Conservation (phyloP, 169 alveolate species). For the Sarcocystis neurona region DNA sequence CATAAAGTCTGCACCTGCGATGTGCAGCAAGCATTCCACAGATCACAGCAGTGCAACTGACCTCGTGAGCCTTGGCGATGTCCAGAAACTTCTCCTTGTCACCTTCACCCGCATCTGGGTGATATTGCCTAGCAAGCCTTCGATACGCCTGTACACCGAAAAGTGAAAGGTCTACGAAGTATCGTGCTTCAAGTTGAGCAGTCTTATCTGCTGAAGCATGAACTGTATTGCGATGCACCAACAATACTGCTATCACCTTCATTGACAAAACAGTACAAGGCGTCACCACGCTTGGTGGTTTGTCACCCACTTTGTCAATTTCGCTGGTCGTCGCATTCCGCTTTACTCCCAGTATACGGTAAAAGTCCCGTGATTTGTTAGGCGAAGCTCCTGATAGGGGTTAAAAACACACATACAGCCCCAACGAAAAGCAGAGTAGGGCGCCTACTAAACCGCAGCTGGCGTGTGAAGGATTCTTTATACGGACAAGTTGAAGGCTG, state of each 20-base stretch:
- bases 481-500: too few relatives aligned
- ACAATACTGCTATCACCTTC: neutral
- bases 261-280: neutral
- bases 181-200: neutral
- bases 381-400: conserved; percentile 38
- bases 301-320: conserved; percentile 4
- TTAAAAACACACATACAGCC: too few relatives aligned
- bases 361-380: conserved; percentile 15
- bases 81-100: conserved; percentile 31
- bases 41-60: neutral
- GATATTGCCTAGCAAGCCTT: conserved; percentile 22
- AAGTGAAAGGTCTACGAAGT: neutral
- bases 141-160: conserved; percentile 27
- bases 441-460: too few relatives aligned
- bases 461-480: too few relatives aligned
- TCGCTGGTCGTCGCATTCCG: conserved; percentile 15
- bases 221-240: neutral
- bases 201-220: neutral
- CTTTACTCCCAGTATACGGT: conserved; percentile 17
- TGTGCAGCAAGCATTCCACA: neutral
- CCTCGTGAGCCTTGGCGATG: conserved; percentile 48
- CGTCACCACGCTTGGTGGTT: neutral
- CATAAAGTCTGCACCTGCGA: neutral
- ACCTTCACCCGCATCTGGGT: conserved; percentile 39
- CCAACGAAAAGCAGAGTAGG: too few relatives aligned